These are phyloP conservation scores for Ceriops decandra DNA, from an alignment of 345 rosid genomes.

Conservation along the genomic window DNA sequence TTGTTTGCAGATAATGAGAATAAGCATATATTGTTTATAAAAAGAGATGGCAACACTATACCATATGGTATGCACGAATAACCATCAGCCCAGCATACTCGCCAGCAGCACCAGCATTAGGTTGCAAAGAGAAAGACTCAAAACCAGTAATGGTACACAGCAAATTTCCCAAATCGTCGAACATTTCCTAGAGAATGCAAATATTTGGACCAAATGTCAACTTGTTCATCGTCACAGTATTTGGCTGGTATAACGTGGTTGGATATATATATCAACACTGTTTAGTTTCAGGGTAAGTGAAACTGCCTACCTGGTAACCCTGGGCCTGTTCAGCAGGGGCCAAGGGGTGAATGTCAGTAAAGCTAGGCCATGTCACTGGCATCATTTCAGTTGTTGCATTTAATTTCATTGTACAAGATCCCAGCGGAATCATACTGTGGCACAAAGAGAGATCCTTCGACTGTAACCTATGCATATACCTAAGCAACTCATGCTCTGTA, in stretches of 20 bases:
- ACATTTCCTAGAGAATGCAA: conserved; percentile 78
- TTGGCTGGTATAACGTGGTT: neutral
- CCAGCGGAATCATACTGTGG: conserved; percentile 99
- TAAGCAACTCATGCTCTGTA: conserved; percentile 92
- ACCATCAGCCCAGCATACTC: conserved; percentile 99
- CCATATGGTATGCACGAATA: conserved; percentile 94
- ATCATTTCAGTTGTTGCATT: conserved; percentile 98
- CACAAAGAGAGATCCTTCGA: conserved; percentile 93
- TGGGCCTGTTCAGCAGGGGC: conserved; percentile 76
- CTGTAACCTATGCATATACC: conserved; percentile 71
- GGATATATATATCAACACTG: neutral
- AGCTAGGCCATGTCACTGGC: conserved; percentile 93
- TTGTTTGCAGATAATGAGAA: neutral
- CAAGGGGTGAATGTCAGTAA: conserved; percentile 87
- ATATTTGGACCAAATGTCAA: conserved; percentile 8
- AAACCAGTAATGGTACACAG: conserved; percentile 92
- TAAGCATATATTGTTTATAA: neutral
- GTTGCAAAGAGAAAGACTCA: conserved; percentile 98
- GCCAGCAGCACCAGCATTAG: conserved; percentile 98
- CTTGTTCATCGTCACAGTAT: conserved; percentile 7
- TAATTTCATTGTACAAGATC: conserved; percentile 98
- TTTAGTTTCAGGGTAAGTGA: neutral
- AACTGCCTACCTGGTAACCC: conserved; percentile 71
- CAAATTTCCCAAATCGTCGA: conserved; percentile 70
- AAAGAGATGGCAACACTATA: conserved; percentile 23